Base-by-base conservation (phyloP, 2,329 filamentous ascomycete species). In the Fusarium sp. region DNA sequence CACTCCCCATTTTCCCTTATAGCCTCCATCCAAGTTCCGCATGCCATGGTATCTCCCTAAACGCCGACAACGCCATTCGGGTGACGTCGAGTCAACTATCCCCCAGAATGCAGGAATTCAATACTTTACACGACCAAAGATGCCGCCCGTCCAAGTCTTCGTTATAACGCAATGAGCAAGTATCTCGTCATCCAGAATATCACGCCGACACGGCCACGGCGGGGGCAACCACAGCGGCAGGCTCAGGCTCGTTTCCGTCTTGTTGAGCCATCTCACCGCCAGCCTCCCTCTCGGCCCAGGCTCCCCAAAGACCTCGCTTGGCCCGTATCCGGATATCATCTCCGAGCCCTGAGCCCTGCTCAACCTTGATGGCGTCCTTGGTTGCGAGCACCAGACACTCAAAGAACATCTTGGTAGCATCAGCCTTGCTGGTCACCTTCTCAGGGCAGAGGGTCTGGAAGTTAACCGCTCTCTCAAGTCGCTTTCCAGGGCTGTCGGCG, bases 371-470 rank as follows among this genome's bases (percentile, higher is more conserved):
- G 32, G 97, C 97, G 81, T 99, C 97, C 85, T 99, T 99, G 47
- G 97, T 99, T 6, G 96, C 97, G 56, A 99, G 88, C 4, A 99
- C 97, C 27, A 99, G 88, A 64, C 97, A 93, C 85, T 99, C 97
- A 79, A 99, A 99, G 86, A 99, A 99, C 95, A 99, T 98, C 88
- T 98, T 98, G 50, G 97, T 99, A 0, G 97, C 97, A 79, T 98
- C 97, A 10, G 93, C 93, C 82, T 94, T 94, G 75, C 90, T 95
- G 1, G 96, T 96, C 70, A 89, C 90, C 73, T 88, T 85, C 83
- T 97, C 94, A 0, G 97, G 97, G 37, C 98, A 89, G 57, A 99
- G 88, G 67, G 97, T 93, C 79, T 98, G 96, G 87, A 99, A 98
- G 4, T 97, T 88, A 4, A 97, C 95, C 14, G 90, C 90, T 27